Base-by-base conservation (phyloP, 163 green algal species). In the Scenedesmus sp. region DNA sequence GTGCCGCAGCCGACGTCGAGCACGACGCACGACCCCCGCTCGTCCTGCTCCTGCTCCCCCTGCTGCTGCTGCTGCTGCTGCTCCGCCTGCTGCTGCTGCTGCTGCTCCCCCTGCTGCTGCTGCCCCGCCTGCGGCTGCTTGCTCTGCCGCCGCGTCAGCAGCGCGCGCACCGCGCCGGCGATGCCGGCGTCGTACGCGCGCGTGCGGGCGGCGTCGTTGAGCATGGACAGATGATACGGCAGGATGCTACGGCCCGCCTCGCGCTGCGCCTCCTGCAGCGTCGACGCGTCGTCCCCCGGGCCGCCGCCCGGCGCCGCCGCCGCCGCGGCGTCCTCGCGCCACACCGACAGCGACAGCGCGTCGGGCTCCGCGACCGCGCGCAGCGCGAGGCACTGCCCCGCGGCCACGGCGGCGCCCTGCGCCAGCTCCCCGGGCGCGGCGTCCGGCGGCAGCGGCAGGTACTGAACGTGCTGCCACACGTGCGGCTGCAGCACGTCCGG, bases 1-100 rank as follows among this genome's bases (percentile, higher is more conserved):
- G 93, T 97, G 63, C 94, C 94, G 60, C 89, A 91, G 29, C 94
- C 94, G 20, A 97, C 88, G 73, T 97, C 94, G 14, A 97, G 83
- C 24, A 97, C 94, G 9, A 93, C 76, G 31, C 50, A 3, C 33
- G 11, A 26, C 26, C 54, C n/a, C 4, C n/a, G n/a, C n/a, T n/a
- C n/a, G n/a, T n/a, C n/a, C 9, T 50, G 5, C 51, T 62, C 22
- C 51, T 66, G 47, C 48, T 36, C 36, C 28, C 31, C 57, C 58
- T 72, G 29, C 56, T 66, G 51, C 69, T 57, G n/a, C 71, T 71
- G 29, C 71, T 79, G 58, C 60, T 80, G 45, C 56, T 72, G 60
- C 45, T 63, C 22, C n/a, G n/a, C n/a, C n/a, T n/a, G n/a, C n/a
- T n/a, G n/a, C n/a, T n/a, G n/a, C n/a, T n/a, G n/a, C n/a, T n/a